Base-by-base conservation (phyloP, 2,329 filamentous ascomycete species). In the Fusarium albidum region DNA sequence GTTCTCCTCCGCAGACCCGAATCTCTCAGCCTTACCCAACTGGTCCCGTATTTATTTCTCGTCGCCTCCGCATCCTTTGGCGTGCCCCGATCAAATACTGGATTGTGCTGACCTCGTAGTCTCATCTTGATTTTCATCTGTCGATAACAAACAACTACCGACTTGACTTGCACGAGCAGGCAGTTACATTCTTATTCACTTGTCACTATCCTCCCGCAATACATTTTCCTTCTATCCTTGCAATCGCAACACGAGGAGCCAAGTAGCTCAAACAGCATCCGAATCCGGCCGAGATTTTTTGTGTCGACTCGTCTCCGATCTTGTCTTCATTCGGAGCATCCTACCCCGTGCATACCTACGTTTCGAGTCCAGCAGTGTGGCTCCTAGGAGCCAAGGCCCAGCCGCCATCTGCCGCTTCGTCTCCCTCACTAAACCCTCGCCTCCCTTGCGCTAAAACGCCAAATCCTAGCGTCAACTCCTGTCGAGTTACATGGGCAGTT, bases 1-100 rank as follows among this genome's bases (percentile, higher is more conserved):
- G 49, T 49, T 40, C 49, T 52, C 42, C 26, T 40, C 26, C 42
- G 25, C 37, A 18, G 31, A 42, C 33, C 27, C 31, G 15, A 18
- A 38, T 25, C 42, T 50, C 46, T 55, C 57, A 60, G 57, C 59
- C 59, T 62, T 60, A 61, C 54, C 57, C 49, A 53, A 47, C 44
- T 45, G 34, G 42, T 52, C 53, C 58, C 58, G 45, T 50, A 45
- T 52, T 58, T 57, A 49, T 44, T 47, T 38, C 50, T 46, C 42
- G n/a, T 46, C 50, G 31, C 49, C 59, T 61, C 58, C 58, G 44
- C 58, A 59, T 26, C 25, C 39, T 18, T 33, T 39, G 31, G n/a
- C 43, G 34, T 43, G 41, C 50, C 52, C 28, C 48, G 50, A 49
- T 46, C 56, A 35, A 38, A 44, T 45, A 48, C 34, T 59, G 53